Evolutionary conservation across 306 rosid genomes (phyloP).

Genomic region (Begonia fuchsioides): DNA sequence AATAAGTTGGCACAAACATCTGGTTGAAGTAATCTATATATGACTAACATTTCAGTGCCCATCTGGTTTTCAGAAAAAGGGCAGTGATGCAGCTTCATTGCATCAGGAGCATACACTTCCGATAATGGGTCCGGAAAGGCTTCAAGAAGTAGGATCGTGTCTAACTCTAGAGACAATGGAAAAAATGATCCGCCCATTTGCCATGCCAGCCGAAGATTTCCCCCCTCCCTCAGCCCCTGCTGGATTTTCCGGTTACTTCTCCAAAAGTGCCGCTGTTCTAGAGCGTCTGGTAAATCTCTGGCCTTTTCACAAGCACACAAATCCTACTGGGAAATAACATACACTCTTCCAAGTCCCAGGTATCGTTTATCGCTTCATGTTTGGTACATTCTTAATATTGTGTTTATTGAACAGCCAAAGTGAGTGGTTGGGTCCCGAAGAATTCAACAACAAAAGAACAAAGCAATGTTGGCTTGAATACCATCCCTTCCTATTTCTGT

Average conservation of each 20-base stretch:
- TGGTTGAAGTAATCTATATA: too few species aligned
- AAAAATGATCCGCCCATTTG: conserved; percentile 83
- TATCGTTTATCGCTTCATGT: background rate
- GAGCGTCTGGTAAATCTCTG: conserved; percentile 93
- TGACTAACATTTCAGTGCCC: background rate
- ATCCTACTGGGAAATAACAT: conserved; percentile 33
- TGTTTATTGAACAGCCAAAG: conserved; percentile 13
- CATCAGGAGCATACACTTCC: conserved; percentile 92
- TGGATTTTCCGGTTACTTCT: conserved; percentile 84
- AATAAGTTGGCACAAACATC: too few species aligned
- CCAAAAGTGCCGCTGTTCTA: conserved; percentile 64
- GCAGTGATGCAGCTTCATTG: conserved; percentile 49
- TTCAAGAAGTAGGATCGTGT: conserved; percentile 72
- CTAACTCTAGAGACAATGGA: conserved; percentile 83
- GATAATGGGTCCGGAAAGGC: conserved; percentile 92
- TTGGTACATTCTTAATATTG: background rate
- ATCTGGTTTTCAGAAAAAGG: conserved; percentile 44
- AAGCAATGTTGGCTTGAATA: too few species aligned
- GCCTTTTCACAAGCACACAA: conserved; percentile 70
- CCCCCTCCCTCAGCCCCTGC: conserved; percentile 79
- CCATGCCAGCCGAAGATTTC: conserved; percentile 98
- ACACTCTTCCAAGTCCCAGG: background rate
- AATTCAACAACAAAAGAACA: background rate
- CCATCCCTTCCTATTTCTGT: too few species aligned
- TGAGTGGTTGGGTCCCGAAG: conserved; percentile 9